phyloP scores from a whole-genome alignment of 768 basidiomycete species.

The Collybia sordida region DNA sequence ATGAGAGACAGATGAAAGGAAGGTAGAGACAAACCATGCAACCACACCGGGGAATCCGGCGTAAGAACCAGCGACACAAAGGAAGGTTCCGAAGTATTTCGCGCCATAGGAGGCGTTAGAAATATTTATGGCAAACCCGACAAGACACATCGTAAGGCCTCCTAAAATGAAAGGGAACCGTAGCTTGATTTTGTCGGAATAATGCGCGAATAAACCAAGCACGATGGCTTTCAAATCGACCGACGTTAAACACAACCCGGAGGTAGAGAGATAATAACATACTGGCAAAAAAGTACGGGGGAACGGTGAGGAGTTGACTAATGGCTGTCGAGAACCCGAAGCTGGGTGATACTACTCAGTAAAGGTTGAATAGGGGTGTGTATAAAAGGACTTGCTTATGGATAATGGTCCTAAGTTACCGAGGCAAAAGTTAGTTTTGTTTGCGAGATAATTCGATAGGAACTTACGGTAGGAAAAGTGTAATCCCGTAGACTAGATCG shows the following conservation, averaged over 20 bases:
- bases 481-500: constrained; percentile 58
- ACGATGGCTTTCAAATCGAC: constrained; percentile 42
- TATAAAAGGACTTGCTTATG: constrained; percentile 31
- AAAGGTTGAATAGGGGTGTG: neutral
- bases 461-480: constrained; percentile 68
- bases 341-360: constrained; percentile 25
- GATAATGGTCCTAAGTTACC: constrained; percentile 53
- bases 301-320: constrained; percentile 66
- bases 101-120: constrained; percentile 47
- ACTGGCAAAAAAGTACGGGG: constrained; percentile 67
- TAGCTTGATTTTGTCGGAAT: constrained; percentile 54
- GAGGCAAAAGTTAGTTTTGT: neutral
- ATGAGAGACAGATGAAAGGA: neutral
- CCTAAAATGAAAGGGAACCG: constrained; percentile 61
- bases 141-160: constrained; percentile 46
- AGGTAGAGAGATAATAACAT: constrained; percentile 16
- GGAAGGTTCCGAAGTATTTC: constrained; percentile 76
- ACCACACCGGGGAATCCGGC: constrained; percentile 58
- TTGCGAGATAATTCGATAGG: neutral
- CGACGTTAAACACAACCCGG: neutral
- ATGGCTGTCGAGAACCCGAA: constrained; percentile 59
- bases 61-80: constrained; percentile 65
- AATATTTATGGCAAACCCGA: constrained; percentile 68
- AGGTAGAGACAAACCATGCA: constrained; percentile 48
- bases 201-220: constrained; percentile 51